Evolutionary conservation across 768 basidiomycete species (phyloP).

Genomic region (Lanmaoa pseudosensibilis): DNA sequence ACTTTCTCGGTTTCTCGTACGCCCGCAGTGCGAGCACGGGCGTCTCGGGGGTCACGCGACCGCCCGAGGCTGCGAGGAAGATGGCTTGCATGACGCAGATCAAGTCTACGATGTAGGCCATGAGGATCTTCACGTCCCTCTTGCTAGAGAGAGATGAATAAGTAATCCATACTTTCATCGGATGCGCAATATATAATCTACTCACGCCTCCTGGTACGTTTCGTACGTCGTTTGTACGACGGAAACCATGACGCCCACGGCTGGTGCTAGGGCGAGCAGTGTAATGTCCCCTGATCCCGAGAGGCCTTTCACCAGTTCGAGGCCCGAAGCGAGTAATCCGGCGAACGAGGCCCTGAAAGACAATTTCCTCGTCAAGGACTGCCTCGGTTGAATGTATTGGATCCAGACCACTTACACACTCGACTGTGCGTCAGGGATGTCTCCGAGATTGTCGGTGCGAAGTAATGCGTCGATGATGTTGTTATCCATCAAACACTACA

Average conservation of each 20-base stretch:
- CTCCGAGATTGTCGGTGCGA: conserved; percentile 1
- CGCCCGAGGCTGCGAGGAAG: background rate
- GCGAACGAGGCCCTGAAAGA: conserved; percentile 1
- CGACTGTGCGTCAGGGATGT: background rate
- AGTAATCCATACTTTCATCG: background rate
- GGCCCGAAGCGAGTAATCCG: background rate
- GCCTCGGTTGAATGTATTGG: background rate
- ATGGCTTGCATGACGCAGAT: conserved; percentile 17
- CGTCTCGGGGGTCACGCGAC: background rate
- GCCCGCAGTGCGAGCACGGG: background rate
- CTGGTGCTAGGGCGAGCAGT: background rate
- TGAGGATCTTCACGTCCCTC: conserved; percentile 12
- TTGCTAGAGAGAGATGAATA: background rate
- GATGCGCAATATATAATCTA: background rate
- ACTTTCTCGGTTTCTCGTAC: background rate
- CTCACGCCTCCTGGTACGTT: conserved; percentile 9
- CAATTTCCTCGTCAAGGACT: background rate
- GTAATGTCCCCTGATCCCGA: background rate
- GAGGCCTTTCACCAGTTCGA: background rate
- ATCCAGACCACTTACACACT: background rate
- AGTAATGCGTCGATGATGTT: background rate
- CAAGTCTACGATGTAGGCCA: conserved; percentile 15
- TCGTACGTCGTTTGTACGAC: background rate
- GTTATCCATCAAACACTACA: conserved; percentile 12
- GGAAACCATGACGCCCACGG: background rate